Evolutionary conservation across 148 eudicot species (phyloP), one percentile per base, ranked within the genome.

Genomic region (Diospyros kaki): DNA sequence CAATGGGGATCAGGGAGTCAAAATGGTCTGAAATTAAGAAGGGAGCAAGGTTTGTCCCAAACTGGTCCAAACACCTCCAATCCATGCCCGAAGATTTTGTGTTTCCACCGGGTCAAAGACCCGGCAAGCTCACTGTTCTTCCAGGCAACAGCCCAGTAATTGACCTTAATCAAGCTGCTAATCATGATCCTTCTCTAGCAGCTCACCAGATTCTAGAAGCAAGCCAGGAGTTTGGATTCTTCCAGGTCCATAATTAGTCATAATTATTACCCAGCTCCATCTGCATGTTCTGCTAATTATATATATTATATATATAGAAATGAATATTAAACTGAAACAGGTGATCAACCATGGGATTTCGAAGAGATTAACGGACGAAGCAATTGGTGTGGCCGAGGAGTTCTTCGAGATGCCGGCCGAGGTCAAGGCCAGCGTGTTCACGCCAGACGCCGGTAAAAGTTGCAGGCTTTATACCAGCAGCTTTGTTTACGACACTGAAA

Each of bases 401-500:
- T 79, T 79, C 51, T 79, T 74, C 62, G 70, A 53, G 46, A 51
- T 74, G 82, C 69, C 78, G 11, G 58, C 62, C 28, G 75, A 79
- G 45, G 55, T 62, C 40, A 79, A 74, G 70, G 74, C 56, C 13
- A 74, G 51, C 1, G 48, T 42, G 17, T 71, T 71, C 63, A 78
- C 77, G 0, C 17, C 6, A 1, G 82, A 82, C 55, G 11, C 60
- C 0, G 68, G n/a, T 41, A 72, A 75, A 65, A 82, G 66, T 18
- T 77, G 87, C 80, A 75, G 82, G 75, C 77, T 82, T 14, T 79
- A 69, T 72, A 74, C 90, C 1, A 89, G 93, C 76, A 81, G 75
- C 18, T 64, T 78, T n/a, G 58, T 41, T 42, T 78, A 80, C 42
- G 79, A 45, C 63, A 70, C 56, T 1, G 83, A 83, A 48, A 68